A percentile compares a stretch with the other conserved stretches of the same genome.
phyloP scores from a whole-genome alignment of 306 rosid genomes.

The Ziziphus jujuba region DNA sequence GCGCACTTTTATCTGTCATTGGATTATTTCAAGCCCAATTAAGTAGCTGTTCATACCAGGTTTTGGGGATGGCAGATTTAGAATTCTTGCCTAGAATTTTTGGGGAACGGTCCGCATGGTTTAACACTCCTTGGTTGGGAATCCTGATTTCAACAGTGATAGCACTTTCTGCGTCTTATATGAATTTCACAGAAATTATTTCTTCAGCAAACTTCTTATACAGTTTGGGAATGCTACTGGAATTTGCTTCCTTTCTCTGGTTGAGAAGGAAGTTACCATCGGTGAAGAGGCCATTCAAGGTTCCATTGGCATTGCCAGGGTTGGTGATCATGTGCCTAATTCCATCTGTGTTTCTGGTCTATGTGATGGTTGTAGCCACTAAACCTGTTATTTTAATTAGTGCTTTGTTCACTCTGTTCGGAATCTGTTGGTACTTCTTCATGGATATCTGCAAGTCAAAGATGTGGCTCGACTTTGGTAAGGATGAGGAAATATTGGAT shows the following conservation, averaged over 20 bases:
- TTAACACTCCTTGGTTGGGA: slow-evolving; percentile 83
- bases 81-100: slow-evolving; percentile 58
- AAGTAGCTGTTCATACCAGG: slow-evolving; percentile 71
- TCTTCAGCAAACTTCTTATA: slow-evolving; percentile 78
- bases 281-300: slow-evolving; percentile 59
- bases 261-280: slow-evolving; percentile 52
- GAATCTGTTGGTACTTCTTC: slow-evolving; percentile 37
- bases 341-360: slow-evolving; percentile 61
- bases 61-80: slow-evolving; percentile 77
- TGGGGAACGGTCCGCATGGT: slow-evolving; percentile 55
- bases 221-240: slow-evolving; percentile 89
- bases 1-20: slow-evolving; percentile 59
- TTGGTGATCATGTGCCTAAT: slow-evolving; percentile 61
- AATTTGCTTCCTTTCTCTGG: slow-evolving; percentile 66
- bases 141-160: slow-evolving; percentile 61
- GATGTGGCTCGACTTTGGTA: slow-evolving; percentile 29
- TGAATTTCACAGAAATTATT: slow-evolving; percentile 53
- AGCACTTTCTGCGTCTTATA: slow-evolving; percentile 38
- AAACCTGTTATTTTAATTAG: slow-evolving; percentile 43
- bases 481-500: slow-evolving; percentile 9
- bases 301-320: slow-evolving; percentile 51
- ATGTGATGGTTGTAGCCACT: slow-evolving; percentile 60
- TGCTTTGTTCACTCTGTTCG: slow-evolving; percentile 37
- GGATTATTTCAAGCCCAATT: slow-evolving; percentile 78
- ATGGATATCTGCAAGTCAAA: slow-evolving; percentile 33